phyloP scores from a whole-genome alignment of 768 basidiomycete genomes.

The Mycena rosella region DNA sequence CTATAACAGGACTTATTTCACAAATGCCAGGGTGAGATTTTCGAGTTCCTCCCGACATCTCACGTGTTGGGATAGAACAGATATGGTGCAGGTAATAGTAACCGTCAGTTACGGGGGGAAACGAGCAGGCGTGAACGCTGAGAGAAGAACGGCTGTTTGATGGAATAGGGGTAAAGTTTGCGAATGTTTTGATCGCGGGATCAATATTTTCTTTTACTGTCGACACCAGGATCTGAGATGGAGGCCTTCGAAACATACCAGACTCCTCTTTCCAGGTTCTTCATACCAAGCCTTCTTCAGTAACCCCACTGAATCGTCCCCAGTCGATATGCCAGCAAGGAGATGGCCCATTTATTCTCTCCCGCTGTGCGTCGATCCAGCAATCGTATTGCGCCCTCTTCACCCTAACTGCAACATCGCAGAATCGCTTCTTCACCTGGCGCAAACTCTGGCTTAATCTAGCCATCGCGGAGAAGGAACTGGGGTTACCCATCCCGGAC shows the following conservation, averaged over 20 bases:
- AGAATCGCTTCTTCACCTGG: slow-evolving; percentile 98
- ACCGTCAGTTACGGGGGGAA: no score
- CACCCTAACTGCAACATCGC: slow-evolving; percentile 13
- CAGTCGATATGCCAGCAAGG: slow-evolving; percentile 99
- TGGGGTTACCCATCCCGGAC: slow-evolving; percentile 91
- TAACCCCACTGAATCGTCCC: not conserved
- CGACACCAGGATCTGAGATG: not conserved
- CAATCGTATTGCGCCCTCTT: slow-evolving; percentile 1
- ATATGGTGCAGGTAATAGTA: no score
- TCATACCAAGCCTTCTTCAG: not conserved
- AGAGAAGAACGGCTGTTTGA: no score
- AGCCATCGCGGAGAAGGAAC: slow-evolving; percentile 95
- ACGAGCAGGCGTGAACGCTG: no score
- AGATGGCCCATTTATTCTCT: slow-evolving; percentile 99
- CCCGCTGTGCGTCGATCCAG: slow-evolving; percentile 70
- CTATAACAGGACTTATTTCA: no score
- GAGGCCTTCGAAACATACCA: slow-evolving; percentile 81
- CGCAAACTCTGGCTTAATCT: slow-evolving; percentile 95
- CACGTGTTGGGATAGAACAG: no score
- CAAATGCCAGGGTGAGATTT: no score
- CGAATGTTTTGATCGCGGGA: no score
- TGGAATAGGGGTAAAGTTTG: no score
- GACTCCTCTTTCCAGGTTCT: slow-evolving; percentile 83
- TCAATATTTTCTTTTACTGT: no score
- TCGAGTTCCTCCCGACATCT: no score